phyloP scores from a whole-genome alignment of 208 protist genomes.

The Leishmania aethiopica region DNA sequence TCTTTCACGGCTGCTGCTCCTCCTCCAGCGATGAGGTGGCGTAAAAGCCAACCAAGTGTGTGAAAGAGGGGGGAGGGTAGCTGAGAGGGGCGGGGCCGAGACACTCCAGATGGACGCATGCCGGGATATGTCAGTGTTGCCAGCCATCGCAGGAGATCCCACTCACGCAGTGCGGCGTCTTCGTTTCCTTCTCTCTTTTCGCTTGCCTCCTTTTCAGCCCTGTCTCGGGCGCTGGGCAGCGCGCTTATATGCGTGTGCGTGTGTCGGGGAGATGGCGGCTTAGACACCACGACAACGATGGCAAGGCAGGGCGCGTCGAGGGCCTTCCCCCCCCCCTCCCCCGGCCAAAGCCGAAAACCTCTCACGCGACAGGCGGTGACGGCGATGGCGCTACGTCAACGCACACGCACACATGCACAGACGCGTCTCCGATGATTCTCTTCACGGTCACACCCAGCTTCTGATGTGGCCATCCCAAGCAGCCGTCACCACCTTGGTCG shows the following conservation, averaged over 20 bases:
- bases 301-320: not conserved
- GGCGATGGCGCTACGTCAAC: no score
- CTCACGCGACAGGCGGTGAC: not conserved
- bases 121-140: not conserved
- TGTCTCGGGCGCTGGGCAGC: not conserved
- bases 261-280: not conserved
- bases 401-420: not conserved
- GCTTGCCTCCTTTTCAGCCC: not conserved
- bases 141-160: not conserved
- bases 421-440: not conserved
- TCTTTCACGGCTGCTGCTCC: not conserved
- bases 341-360: not conserved
- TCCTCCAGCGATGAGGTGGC: not conserved
- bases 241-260: not conserved
- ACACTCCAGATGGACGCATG: not conserved
- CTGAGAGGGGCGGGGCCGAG: not conserved
- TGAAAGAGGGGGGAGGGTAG: not conserved
- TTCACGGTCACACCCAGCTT: constrained; percentile 74
- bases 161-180: not conserved
- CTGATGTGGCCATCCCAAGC: constrained; percentile 95
- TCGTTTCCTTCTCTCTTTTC: not conserved
- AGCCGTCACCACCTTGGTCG: constrained; percentile 89
- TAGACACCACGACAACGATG: constrained; percentile 19
- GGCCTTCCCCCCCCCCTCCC: not conserved
- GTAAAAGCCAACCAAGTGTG: not conserved